A percentile compares a stretch with the other conserved stretches of the same genome.
Conservation (phyloP, 768 basidiomycete species). For the Strobilomyces confusus region DNA sequence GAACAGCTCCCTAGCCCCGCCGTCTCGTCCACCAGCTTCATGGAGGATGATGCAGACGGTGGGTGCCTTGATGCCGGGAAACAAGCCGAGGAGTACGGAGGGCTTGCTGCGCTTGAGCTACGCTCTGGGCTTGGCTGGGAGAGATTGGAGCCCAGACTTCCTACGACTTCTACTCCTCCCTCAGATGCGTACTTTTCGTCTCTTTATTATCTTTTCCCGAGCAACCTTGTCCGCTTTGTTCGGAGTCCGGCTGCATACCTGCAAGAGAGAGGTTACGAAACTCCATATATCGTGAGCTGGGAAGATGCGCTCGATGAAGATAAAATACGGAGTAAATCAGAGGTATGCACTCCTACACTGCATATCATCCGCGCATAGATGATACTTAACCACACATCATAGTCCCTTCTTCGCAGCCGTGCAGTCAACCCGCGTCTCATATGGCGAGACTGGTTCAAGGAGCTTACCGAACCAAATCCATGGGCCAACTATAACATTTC, state of each 20-base stretch:
- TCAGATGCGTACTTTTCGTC: slow-evolving; percentile 67
- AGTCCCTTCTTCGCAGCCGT: slow-evolving; percentile 70
- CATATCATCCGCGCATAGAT: not conserved
- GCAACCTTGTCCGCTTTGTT: slow-evolving; percentile 80
- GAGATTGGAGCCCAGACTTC: slow-evolving; percentile 59
- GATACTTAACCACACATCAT: slow-evolving; percentile 3
- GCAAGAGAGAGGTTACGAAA: slow-evolving; percentile 41
- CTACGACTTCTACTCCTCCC: slow-evolving; percentile 52
- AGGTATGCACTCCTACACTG: slow-evolving; percentile 42
- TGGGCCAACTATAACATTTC: slow-evolving; percentile 66
- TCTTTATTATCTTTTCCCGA: slow-evolving; percentile 89
- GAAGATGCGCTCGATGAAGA: slow-evolving; percentile 61
- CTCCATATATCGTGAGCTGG: slow-evolving; percentile 72
- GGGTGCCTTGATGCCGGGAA: not conserved
- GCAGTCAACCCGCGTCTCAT: slow-evolving; percentile 72
- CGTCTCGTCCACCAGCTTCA: slow-evolving; percentile 29
- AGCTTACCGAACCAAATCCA: slow-evolving; percentile 58
- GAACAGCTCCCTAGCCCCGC: slow-evolving; percentile 44
- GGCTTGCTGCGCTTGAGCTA: slow-evolving; percentile 39
- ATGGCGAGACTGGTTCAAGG: slow-evolving; percentile 57
- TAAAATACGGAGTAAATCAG: slow-evolving; percentile 66
- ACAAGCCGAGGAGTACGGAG: slow-evolving; percentile 27
- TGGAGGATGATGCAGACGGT: slow-evolving; percentile 30
- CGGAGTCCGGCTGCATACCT: slow-evolving; percentile 66
- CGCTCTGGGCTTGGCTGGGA: slow-evolving; percentile 65